A percentile compares a stretch with the other conserved stretches of the same genome.
Evolutionary conservation across 148 eudicot genomes (phyloP).

Genomic region (Spergularia bocconei): DNA sequence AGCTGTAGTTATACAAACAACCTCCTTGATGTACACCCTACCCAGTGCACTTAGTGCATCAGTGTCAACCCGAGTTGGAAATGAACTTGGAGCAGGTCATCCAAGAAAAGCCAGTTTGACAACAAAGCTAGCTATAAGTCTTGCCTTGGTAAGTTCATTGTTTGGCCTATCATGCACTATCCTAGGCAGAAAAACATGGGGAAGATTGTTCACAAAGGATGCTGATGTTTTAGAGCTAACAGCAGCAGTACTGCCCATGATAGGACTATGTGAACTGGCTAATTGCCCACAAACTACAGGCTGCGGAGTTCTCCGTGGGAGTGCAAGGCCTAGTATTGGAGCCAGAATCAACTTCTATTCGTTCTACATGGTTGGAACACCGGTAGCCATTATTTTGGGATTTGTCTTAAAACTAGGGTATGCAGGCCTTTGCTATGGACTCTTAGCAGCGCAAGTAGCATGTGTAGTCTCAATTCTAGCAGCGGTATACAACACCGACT

Average conservation of each 20-base stretch:
- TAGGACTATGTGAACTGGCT: constrained; percentile 82
- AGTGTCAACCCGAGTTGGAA: constrained; percentile 78
- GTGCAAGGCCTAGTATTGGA: constrained; percentile 67
- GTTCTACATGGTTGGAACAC: constrained; percentile 73
- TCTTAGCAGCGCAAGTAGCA: constrained; percentile 67
- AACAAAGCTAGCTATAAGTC: constrained; percentile 46
- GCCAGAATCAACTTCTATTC: constrained; percentile 76
- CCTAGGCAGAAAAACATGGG: constrained; percentile 67
- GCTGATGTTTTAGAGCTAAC: constrained; percentile 62
- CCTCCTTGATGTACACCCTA: constrained; percentile 76
- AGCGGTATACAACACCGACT: constrained; percentile 57
- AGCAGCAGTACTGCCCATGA: constrained; percentile 56
- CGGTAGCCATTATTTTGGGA: constrained; percentile 65
- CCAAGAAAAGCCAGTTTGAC: constrained; percentile 65
- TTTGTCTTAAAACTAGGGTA: constrained; percentile 51
- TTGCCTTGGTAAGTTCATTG: constrained; percentile 48
- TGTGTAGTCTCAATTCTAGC: constrained; percentile 56
- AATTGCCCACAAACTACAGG: constrained; percentile 91
- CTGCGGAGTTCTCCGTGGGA: constrained; percentile 80
- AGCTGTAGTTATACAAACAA: constrained; percentile 83
- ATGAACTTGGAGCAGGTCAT: constrained; percentile 81
- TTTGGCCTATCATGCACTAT: constrained; percentile 66
- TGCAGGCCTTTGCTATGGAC: constrained; percentile 78
- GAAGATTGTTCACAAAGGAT: constrained; percentile 57
- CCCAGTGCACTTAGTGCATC: constrained; percentile 78